A percentile compares a stretch with the other conserved stretches of the same genome.
Conservation (phyloP, 441 rosid genomes). For the Populus tomentosa region DNA sequence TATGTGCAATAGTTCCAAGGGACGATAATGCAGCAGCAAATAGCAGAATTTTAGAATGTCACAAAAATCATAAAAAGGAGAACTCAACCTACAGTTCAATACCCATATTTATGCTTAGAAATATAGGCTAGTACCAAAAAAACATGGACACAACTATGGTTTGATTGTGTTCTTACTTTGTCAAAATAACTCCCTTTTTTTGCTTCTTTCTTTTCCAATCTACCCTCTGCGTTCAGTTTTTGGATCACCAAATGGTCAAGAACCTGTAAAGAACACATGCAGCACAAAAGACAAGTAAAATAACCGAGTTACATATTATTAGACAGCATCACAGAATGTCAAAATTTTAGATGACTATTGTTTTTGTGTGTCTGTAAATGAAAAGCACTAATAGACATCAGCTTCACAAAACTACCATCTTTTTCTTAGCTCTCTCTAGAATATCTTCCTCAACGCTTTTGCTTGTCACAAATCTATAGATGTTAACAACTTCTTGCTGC, state of each 20-base stretch:
- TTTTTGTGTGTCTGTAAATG: not conserved
- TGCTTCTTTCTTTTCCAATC: slow-evolving; percentile 97
- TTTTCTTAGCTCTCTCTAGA: slow-evolving; percentile 97
- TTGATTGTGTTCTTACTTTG: slow-evolving; percentile 54
- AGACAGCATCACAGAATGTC: not conserved
- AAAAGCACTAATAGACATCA: not conserved
- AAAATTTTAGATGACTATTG: not conserved
- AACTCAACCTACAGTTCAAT: not conserved
- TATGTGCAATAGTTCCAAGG: not conserved
- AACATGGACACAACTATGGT: not conserved
- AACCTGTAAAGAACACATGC: slow-evolving; percentile 51
- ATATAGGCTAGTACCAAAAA: not conserved
- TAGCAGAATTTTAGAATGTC: not conserved
- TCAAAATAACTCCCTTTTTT: slow-evolving; percentile 91
- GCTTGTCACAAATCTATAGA: slow-evolving; percentile 98
- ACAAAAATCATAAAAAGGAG: not conserved
- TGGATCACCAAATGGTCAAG: slow-evolving; percentile 99
- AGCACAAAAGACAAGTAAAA: slow-evolving; percentile 9
- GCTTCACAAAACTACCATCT: slow-evolving; percentile 62
- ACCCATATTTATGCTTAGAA: not conserved
- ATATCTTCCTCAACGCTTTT: slow-evolving; percentile 99
- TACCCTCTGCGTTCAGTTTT: slow-evolving; percentile 99
- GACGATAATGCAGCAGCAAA: not conserved
- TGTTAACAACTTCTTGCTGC: slow-evolving; percentile 98
- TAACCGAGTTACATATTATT: not conserved